Percentiles rank a stretch among this genome's conserved stretches.
Evolutionary conservation across 2,329 filamentous ascomycete genomes (phyloP).

Genomic region (Fusarium nematophilum): DNA sequence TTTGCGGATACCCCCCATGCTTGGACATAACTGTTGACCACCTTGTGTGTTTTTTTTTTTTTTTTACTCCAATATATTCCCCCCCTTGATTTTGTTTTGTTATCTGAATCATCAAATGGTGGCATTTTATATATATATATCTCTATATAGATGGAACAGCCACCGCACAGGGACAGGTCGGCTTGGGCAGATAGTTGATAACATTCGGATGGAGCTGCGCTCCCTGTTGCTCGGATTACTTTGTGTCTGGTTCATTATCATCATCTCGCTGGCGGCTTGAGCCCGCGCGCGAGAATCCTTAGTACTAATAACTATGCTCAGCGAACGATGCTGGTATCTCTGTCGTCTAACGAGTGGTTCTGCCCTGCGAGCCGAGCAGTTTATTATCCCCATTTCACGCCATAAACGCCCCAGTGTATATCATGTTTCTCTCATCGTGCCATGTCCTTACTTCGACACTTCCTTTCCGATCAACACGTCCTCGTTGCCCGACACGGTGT

Average conservation of each 20-base stretch:
- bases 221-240: constrained; percentile 22
- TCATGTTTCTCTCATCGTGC: background rate
- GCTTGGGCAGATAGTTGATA: constrained; percentile 8
- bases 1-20: constrained; percentile 41
- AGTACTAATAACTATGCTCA: constrained; percentile 1
- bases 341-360: constrained; percentile 23
- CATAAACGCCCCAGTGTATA: constrained; percentile 13
- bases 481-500: constrained; percentile 48
- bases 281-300: background rate
- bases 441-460: background rate
- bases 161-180: constrained; percentile 13
- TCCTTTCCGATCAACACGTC: constrained; percentile 43
- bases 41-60: constrained; percentile 23
- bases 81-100: constrained; percentile 10
- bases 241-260: background rate
- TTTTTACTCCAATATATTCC: constrained; percentile 22
- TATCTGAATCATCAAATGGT: constrained; percentile 8
- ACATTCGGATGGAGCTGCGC: constrained; percentile 26
- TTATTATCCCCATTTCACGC: constrained; percentile 4
- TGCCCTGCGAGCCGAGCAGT: background rate
- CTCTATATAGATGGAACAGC: constrained; percentile 26
- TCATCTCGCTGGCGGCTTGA: background rate
- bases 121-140: constrained; percentile 18
- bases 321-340: constrained; percentile 26
- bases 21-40: constrained; percentile 33